Percentiles rank a stretch among this genome's conserved stretches.
phyloP scores from a whole-genome alignment of 306 rosid genomes.

The Adenanthera pavonina region DNA sequence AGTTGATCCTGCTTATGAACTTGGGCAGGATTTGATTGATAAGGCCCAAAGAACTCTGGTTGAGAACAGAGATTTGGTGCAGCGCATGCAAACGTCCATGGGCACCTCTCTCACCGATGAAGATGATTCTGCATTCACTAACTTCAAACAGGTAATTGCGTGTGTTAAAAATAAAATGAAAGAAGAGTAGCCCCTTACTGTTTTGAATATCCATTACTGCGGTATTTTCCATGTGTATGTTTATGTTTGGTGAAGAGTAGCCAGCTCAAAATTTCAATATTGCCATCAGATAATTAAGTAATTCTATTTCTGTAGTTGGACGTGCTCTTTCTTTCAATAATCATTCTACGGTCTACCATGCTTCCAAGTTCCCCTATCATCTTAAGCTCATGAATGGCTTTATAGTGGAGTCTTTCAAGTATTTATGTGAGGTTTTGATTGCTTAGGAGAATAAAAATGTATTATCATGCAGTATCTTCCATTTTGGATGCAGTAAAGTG shows the following conservation, averaged over 20 bases:
- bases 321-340: constrained; percentile 30
- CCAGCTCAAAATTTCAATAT: neutral
- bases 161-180: neutral
- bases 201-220: neutral
- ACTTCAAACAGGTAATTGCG: constrained; percentile 76
- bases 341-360: constrained; percentile 11
- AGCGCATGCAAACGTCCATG: constrained; percentile 73
- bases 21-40: constrained; percentile 84
- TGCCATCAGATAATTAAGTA: neutral
- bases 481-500: constrained; percentile 15
- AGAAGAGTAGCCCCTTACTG: neutral
- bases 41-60: constrained; percentile 75
- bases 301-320: constrained; percentile 5
- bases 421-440: constrained; percentile 24
- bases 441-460: neutral
- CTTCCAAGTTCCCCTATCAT: constrained; percentile 16
- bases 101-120: constrained; percentile 54
- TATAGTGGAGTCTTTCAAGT: neutral
- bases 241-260: neutral
- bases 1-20: constrained; percentile 27
- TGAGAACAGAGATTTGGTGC: constrained; percentile 70
- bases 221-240: neutral
- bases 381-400: neutral
- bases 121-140: constrained; percentile 71
- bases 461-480: constrained; percentile 13